These are phyloP conservation scores for Papilionanthe hybrid DNA, from an alignment of 116 monocot genomes.

Conservation along the genomic window DNA sequence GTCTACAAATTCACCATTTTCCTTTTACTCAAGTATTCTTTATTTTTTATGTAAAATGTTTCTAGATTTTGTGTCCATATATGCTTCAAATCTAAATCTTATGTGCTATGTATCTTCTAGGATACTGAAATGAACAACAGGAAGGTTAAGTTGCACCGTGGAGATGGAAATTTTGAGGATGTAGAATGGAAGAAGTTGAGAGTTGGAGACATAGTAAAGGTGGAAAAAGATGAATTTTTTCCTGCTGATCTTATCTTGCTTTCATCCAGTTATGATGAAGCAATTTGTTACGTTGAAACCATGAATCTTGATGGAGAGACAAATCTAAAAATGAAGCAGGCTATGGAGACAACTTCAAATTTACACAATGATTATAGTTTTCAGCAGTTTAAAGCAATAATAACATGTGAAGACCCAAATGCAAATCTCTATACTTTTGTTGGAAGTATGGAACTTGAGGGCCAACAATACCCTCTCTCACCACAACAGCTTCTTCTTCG, in stretches of 20 bases:
- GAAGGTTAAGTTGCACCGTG: constrained; percentile 47
- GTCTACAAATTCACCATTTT: not conserved
- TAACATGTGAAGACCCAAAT: constrained; percentile 78
- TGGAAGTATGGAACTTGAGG: constrained; percentile 55
- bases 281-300: constrained; percentile 81
- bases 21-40: not conserved
- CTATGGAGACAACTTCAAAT: constrained; percentile 51
- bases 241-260: constrained; percentile 75
- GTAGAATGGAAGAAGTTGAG: constrained; percentile 59
- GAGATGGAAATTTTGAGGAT: constrained; percentile 42
- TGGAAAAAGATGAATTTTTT: constrained; percentile 72
- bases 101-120: constrained; percentile 24
- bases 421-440: constrained; percentile 72
- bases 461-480: constrained; percentile 52
- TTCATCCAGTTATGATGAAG: constrained; percentile 77
- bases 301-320: constrained; percentile 94
- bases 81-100: constrained; percentile 1
- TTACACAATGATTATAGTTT: constrained; percentile 53
- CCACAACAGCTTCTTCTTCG: constrained; percentile 75
- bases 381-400: constrained; percentile 32
- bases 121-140: constrained; percentile 75
- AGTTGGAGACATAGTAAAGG: constrained; percentile 84
- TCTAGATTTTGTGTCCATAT: not conserved
- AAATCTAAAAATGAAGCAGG: constrained; percentile 76
- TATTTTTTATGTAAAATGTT: not conserved